Conservation (phyloP, 371 early-diverging fungal genomes). For the Choanephora cucurbitarum region DNA sequence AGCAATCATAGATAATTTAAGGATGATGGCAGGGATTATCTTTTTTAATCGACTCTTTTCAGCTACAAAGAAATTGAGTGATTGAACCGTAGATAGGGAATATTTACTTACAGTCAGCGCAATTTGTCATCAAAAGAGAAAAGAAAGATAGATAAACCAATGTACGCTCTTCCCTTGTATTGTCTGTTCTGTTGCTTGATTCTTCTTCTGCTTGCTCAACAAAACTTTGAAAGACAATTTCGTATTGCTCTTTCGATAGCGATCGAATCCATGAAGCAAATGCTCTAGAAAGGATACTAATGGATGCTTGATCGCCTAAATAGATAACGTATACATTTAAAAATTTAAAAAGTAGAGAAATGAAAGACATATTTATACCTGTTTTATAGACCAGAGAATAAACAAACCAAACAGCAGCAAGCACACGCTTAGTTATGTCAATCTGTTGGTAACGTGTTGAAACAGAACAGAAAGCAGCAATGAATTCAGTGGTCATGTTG, state of each 20-base stretch:
- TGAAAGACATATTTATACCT: conserved; percentile 7
- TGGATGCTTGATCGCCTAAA: conserved; percentile 20
- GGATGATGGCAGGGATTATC: conserved; percentile 39
- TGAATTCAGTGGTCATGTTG: conserved; percentile 33
- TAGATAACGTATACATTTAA: too few relatives aligned
- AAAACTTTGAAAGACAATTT: conserved; percentile 26
- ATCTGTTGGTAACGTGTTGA: conserved; percentile 28
- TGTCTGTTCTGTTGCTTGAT: conserved; percentile 17
- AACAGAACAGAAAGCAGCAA: conserved; percentile 35
- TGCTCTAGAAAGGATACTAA: conserved; percentile 18
- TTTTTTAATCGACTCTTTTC: conserved; percentile 47
- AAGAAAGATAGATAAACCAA: conserved; percentile 37
- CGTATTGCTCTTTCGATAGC: conserved; percentile 32
- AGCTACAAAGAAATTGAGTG: conserved; percentile 19
- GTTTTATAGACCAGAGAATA: conserved; percentile 23
- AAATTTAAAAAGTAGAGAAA: not conserved
- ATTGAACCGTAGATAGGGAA: not conserved
- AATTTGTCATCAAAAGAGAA: conserved; percentile 13
- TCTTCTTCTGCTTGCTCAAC: conserved; percentile 30
- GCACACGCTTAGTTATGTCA: conserved; percentile 26
- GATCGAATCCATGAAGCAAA: conserved; percentile 35
- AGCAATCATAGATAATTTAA: conserved; percentile 39
- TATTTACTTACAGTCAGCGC: conserved; percentile 21
- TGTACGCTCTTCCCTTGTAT: conserved; percentile 27
- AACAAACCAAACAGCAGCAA: conserved; percentile 41